phyloP scores from a whole-genome alignment of 805 yeast genomes.

The Wickerhamomyces alni region DNA sequence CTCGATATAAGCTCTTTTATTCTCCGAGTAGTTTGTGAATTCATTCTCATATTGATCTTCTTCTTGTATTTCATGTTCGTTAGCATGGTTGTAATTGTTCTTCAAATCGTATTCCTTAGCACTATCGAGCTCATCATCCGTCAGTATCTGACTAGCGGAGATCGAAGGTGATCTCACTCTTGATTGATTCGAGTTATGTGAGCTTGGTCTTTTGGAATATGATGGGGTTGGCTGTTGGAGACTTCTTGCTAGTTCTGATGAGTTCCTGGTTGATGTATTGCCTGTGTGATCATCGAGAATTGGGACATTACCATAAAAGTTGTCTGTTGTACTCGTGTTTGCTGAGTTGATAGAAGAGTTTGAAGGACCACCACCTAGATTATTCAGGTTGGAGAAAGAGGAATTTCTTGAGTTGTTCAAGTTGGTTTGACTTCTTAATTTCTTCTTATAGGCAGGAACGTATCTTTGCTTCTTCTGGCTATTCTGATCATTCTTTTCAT shows the following conservation, averaged over 20 bases:
- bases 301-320: slow-evolving; percentile 22
- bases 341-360: slow-evolving; percentile 18
- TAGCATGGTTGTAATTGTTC: slow-evolving; percentile 26
- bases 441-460: slow-evolving; percentile 34
- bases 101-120: slow-evolving; percentile 24
- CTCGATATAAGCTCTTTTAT: slow-evolving; percentile 35
- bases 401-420: slow-evolving; percentile 18
- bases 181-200: not conserved
- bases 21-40: slow-evolving; percentile 38
- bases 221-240: slow-evolving; percentile 22
- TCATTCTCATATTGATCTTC: slow-evolving; percentile 41
- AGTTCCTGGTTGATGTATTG: slow-evolving; percentile 5
- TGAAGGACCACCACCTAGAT: slow-evolving; percentile 12
- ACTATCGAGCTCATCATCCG: slow-evolving; percentile 3
- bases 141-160: slow-evolving; percentile 1
- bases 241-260: slow-evolving; percentile 19
- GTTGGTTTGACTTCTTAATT: slow-evolving; percentile 22
- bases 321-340: slow-evolving; percentile 21
- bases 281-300: slow-evolving; percentile 13
- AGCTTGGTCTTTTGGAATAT: slow-evolving; percentile 12
- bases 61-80: slow-evolving; percentile 30
- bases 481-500: not conserved
- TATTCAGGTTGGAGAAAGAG: slow-evolving; percentile 16
- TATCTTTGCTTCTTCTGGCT: slow-evolving; percentile 16
- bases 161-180: slow-evolving; percentile 10